Evolutionary conservation across 2,329 filamentous ascomycete species (phyloP), one percentile per base, ranked within the genome.

Genomic region (Verticillium alfalfae): DNA sequence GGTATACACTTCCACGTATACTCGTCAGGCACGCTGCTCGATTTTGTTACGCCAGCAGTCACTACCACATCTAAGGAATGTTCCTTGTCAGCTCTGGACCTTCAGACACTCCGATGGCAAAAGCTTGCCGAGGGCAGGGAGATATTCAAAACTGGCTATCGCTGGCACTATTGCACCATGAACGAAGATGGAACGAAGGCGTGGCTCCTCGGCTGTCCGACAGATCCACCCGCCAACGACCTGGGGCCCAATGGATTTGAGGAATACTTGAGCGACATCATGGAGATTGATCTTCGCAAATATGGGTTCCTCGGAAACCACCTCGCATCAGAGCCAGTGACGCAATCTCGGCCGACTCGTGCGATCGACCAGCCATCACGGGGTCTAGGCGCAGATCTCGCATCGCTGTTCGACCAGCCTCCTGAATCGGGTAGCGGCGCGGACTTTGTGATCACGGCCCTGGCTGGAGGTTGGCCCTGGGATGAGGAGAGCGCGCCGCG

Each of bases 111-210:
- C 58, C 88, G 93, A 57, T 99, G 95, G 95, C 93, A 97, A 74
- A 96, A 93, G 72, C 82, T 99, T 18, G 95, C 94, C 1, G 94
- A 97, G 70, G 95, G 95, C 3, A 90, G 92, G 58, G 95, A 99
- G 71, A 89, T 99, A 38, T 99, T 97, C 77, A 91, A 91, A 67
- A 81, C 88, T 0, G 92, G 90, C n/a, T 98, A 95, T 73, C 87
- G 94, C 63, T 99, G 95, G 95, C 94, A 98, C 74, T 99, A 99
- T 72, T 98, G 95, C 73, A 96, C 93, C 3, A 90, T 97, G 76
- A 96, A 97, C 71, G 89, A 95, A 64, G 92, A 96, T 69, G 94
- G 94, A 6, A 97, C 95, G 7, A 97, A 96, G 72, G 95, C 93
- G 8, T 99, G 95, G 93, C 81, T 99, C 31, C 83, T 99, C n/a